Conservation (phyloP, 768 basidiomycete species). For the Hypsizygus marmoreus region DNA sequence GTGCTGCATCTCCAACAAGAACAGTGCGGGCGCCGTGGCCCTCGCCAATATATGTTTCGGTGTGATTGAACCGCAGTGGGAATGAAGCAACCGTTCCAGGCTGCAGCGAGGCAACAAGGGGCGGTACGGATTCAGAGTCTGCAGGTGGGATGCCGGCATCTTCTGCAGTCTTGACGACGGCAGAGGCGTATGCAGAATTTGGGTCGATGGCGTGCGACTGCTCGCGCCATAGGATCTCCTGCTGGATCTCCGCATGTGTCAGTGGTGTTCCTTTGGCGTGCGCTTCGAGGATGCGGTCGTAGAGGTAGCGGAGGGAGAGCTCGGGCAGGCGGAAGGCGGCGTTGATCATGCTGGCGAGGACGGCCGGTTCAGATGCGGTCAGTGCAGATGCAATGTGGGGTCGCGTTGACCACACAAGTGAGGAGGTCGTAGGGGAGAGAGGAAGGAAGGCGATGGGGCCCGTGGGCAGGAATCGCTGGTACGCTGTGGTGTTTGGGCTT, state of each 20-base stretch:
- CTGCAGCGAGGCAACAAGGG: conserved; percentile 72
- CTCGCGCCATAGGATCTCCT: conserved; percentile 77
- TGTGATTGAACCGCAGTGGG: conserved; percentile 85
- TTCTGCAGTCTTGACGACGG: conserved; percentile 26
- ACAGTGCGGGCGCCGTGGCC: conserved; percentile 69
- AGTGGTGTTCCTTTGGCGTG: conserved; percentile 46
- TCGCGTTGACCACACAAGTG: conserved; percentile 93
- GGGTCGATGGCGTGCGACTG: conserved; percentile 64
- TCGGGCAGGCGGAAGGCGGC: conserved; percentile 87
- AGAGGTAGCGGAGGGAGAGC: conserved; percentile 68
- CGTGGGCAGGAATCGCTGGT: conserved; percentile 92
- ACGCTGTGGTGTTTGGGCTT: conserved; percentile 76
- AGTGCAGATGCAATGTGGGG: conserved; percentile 76
- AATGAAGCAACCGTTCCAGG: conserved; percentile 81
- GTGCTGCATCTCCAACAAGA: conserved; percentile 94
- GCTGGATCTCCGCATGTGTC: conserved; percentile 47
- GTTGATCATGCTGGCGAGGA: conserved; percentile 79
- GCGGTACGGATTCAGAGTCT: conserved; percentile 69
- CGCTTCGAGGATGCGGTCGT: conserved; percentile 59
- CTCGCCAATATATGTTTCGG: conserved; percentile 83
- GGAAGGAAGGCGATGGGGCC: conserved; percentile 97
- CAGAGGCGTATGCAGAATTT: conserved; percentile 64
- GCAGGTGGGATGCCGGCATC: conserved; percentile 58
- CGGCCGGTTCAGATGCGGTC: conserved; percentile 60
- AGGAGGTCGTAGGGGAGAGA: conserved; percentile 73